phyloP scores from a whole-genome alignment of 2,329 filamentous ascomycete genomes.

The Trichoderma breve region DNA sequence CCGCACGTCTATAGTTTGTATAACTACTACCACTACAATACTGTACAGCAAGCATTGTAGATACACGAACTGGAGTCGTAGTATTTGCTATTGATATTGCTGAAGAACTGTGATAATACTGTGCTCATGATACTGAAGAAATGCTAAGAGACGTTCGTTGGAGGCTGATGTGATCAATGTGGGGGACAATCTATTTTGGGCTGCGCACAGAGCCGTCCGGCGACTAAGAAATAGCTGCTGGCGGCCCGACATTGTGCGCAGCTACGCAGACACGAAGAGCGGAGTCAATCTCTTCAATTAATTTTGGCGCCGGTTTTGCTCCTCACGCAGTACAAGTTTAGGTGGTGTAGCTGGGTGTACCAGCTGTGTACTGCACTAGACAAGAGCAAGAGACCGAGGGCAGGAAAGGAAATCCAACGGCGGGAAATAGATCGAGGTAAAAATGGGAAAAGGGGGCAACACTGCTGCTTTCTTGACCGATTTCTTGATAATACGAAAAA shows the following conservation, averaged over 20 bases:
- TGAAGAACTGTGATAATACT: background rate
- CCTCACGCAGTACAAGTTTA: background rate
- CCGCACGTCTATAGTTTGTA: background rate
- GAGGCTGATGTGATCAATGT: background rate
- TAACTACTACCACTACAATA: background rate
- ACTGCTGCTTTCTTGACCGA: background rate
- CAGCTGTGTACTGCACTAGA: background rate
- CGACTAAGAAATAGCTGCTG: background rate
- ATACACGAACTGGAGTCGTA: too few species aligned
- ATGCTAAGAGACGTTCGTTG: background rate
- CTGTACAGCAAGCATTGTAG: background rate
- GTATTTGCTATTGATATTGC: background rate
- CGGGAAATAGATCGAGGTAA: background rate
- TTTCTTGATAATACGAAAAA: background rate
- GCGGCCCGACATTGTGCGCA: conserved; percentile 12
- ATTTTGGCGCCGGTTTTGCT: background rate
- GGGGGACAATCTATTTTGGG: conserved; percentile 13
- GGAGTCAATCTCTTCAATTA: background rate
- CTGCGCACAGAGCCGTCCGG: background rate
- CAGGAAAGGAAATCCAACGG: background rate
- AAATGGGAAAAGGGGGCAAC: background rate
- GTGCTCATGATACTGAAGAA: background rate
- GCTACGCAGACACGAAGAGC: background rate
- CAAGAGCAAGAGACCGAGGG: background rate
- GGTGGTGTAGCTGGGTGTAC: background rate